These are phyloP conservation scores for Populus hybrid DNA, from an alignment of 441 rosid genomes.

Conservation along the genomic window DNA sequence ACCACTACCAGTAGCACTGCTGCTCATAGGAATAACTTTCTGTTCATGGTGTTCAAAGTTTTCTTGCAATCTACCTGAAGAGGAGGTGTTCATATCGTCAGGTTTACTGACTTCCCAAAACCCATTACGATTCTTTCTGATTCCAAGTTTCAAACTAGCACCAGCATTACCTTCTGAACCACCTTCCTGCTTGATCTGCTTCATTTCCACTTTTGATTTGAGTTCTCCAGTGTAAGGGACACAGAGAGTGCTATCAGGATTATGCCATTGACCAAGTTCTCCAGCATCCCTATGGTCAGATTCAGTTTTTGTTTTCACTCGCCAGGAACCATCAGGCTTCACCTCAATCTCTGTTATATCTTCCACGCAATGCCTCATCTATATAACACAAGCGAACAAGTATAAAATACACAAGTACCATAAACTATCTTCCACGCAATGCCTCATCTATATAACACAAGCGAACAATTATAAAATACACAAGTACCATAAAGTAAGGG, in stretches of 20 bases:
- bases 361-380: conserved; percentile 92
- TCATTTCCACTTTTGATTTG: conserved; percentile 47
- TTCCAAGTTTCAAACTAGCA: conserved; percentile 82
- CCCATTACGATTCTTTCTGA: conserved; percentile 84
- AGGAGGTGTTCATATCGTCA: conserved; percentile 54
- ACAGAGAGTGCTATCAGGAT: conserved; percentile 63
- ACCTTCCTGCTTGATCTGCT: conserved; percentile 75
- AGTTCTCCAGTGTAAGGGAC: conserved; percentile 40
- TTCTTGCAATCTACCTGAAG: conserved; percentile 62
- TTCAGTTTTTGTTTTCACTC: conserved; percentile 75
- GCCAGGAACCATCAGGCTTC: conserved; percentile 99
- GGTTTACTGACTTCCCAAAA: conserved; percentile 91
- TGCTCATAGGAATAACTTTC: conserved; percentile 80
- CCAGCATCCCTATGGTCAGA: conserved; percentile 77
- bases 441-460: conserved; percentile 58
- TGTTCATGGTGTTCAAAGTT: conserved; percentile 44
- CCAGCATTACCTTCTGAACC: conserved; percentile 64
- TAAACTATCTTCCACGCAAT: conserved; percentile 68
- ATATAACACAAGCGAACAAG: conserved; percentile 16
- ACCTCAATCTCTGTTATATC: conserved; percentile 88
- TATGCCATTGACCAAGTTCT: conserved; percentile 83
- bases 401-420: neutral
- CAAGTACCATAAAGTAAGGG: neutral
- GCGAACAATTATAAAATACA: neutral
- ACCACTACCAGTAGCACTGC: conserved; percentile 92